Base-by-base conservation (phyloP, 2,329 filamentous ascomycete species). In the Colletotrichum agaves region DNA sequence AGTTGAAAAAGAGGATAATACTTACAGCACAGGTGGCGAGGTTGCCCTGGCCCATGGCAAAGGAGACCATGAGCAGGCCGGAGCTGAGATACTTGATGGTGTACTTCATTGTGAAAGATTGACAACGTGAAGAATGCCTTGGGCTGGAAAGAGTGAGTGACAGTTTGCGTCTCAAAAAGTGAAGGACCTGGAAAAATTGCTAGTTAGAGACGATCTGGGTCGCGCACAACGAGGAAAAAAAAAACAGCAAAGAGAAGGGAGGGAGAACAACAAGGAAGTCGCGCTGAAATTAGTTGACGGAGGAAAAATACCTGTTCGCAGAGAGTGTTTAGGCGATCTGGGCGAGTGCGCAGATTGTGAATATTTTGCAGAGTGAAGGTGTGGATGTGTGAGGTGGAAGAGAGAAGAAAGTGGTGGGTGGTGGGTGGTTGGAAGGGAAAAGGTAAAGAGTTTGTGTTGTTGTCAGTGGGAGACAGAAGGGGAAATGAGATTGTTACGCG, bases 1-100 rank as follows among this genome's bases (percentile, higher is more conserved):
- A 27, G 35, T 13, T 7, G 15, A 27, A 43, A 13, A 13, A 21
- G 27, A 1, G 2, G 23, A 39, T 3, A 43, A 5, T 15, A 81
- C 86, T 82, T 84, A 88, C 87, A 76, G 82, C 85, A 72, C 87
- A 89, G 17, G 74, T 64, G 37, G 85, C 81, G 57, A 88, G 82
- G 62, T 52, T 44, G 35, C 35, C 43, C 75, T 64, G 75, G 60
- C 52, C 78, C 58, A 69, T 78, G 17, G 76, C 76, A 69, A 74
- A 79, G 44, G 80, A 73, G 53, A 80, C 77, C 70, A 79, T 79
- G 62, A 83, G 73, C 71, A 80, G 74, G 75, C 79, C 79, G 73
- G 56, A 53, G 55, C 59, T 53, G 15, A 70, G 17, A 47, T 63
- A 59, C 35, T 57, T 69, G 19, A 17, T 12, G 33, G 50, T 12